These are phyloP conservation scores for Geotrichum fermentans DNA, from an alignment of 1,139 yeast species.

Conservation along the genomic window DNA sequence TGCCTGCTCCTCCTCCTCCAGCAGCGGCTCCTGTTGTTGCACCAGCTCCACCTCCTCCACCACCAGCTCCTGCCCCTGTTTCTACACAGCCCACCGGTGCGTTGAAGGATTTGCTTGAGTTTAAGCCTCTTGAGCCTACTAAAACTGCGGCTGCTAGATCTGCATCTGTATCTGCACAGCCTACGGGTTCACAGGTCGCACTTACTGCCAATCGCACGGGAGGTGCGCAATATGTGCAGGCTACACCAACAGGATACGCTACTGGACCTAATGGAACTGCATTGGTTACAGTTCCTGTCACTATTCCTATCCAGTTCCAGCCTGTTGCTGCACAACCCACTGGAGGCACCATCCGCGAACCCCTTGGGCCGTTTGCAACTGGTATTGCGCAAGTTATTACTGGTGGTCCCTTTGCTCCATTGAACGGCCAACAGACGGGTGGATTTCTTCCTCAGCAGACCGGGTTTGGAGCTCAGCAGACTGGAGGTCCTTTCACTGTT, in stretches of 20 bases:
- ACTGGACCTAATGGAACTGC: constrained; percentile 33
- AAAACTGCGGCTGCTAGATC: constrained; percentile 12
- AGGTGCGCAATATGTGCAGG: constrained; percentile 7
- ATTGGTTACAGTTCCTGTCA: constrained; percentile 18
- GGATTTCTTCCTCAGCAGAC: constrained; percentile 5
- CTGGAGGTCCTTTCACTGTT: constrained; percentile 16
- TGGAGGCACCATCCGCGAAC: constrained; percentile 36
- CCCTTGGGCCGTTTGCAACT: constrained; percentile 36
- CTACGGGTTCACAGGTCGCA: constrained; percentile 15
- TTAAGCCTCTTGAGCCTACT: constrained; percentile 9
- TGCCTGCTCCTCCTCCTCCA: constrained; percentile 28
- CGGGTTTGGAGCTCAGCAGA: constrained; percentile 8
- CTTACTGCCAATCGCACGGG: constrained; percentile 9
- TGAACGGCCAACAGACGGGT: constrained; percentile 14
- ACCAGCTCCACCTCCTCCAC: constrained; percentile 25
- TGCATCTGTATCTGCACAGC: constrained; percentile 5
- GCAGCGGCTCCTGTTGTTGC: constrained; percentile 23
- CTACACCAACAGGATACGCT: constrained; percentile 22
- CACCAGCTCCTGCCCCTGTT: constrained; percentile 11
- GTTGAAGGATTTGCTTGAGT: constrained; percentile 18
- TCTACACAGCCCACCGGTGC: constrained; percentile 19
- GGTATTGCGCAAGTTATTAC: constrained; percentile 35
- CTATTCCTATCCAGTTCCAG: constrained; percentile 19
- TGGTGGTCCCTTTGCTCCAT: constrained; percentile 18
- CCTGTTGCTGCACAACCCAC: constrained; percentile 25